Evolutionary conservation across 805 yeast genomes (phyloP).

Genomic region (Lachancea quebecensis): DNA sequence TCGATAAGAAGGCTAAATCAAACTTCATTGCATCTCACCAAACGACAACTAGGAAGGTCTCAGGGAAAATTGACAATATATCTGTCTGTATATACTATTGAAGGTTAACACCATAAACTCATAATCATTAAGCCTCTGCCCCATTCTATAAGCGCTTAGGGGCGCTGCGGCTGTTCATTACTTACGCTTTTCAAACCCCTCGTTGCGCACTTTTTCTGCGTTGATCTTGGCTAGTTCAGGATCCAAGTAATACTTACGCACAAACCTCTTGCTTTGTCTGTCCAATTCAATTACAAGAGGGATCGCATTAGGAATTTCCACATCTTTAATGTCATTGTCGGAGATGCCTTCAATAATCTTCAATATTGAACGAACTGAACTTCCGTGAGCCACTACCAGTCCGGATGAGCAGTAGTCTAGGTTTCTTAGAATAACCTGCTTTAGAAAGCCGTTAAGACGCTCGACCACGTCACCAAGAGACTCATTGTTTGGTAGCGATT

Average conservation of each 20-base stretch:
- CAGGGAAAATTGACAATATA: slow-evolving; percentile 1
- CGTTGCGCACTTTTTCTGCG: slow-evolving; percentile 73
- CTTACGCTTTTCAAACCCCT: slow-evolving; percentile 43
- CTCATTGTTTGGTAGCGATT: slow-evolving; percentile 59
- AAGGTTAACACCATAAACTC: not conserved
- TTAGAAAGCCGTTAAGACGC: slow-evolving; percentile 55
- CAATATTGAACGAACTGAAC: slow-evolving; percentile 68
- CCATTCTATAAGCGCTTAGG: not conserved
- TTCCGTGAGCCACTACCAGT: slow-evolving; percentile 73
- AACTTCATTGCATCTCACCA: not conserved
- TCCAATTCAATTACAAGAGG: slow-evolving; percentile 66
- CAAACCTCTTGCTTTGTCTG: slow-evolving; percentile 38
- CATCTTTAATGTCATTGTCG: slow-evolving; percentile 61
- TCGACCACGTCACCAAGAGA: slow-evolving; percentile 65
- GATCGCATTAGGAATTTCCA: slow-evolving; percentile 79
- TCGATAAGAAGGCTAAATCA: not conserved
- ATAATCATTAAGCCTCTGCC: not conserved
- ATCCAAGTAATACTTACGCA: slow-evolving; percentile 60
- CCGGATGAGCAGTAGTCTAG: slow-evolving; percentile 43
- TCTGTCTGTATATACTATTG: slow-evolving; percentile 4
- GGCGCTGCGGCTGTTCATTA: not conserved
- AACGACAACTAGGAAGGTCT: not conserved
- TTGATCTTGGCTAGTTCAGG: slow-evolving; percentile 74
- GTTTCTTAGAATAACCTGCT: slow-evolving; percentile 40
- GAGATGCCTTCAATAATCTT: slow-evolving; percentile 60